Evolutionary conservation across 2,329 filamentous ascomycete species (phyloP).

Genomic region (Ophiostoma tasmaniense): DNA sequence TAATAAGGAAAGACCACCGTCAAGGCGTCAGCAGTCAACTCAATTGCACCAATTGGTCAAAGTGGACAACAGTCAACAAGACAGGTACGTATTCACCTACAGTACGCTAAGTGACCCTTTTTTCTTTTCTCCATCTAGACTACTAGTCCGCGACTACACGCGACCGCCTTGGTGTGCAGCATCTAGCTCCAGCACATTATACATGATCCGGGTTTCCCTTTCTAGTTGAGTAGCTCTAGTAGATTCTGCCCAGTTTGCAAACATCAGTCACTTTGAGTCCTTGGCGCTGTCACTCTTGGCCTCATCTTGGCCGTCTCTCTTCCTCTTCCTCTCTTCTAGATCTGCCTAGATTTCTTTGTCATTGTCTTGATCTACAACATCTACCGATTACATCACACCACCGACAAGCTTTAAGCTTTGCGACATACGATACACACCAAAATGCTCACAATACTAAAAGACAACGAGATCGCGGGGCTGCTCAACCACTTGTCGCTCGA

Average conservation of each 20-base stretch:
- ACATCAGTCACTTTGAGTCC: not conserved
- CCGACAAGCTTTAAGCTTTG: not conserved
- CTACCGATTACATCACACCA: not conserved
- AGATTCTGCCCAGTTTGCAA: not conserved
- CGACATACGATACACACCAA: not conserved
- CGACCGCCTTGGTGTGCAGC: not conserved
- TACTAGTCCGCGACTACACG: not conserved
- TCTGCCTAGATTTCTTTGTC: not conserved
- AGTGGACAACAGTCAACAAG: no score
- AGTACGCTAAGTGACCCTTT: not conserved
- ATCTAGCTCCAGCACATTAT: not conserved
- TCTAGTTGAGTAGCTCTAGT: not conserved
- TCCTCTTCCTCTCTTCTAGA: not conserved
- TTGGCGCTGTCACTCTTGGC: not conserved
- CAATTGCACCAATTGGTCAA: no score
- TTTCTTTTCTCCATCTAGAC: not conserved
- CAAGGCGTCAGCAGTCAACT: not conserved
- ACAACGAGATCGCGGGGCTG: conserved; percentile 46
- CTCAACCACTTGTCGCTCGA: conserved; percentile 44
- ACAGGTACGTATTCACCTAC: not conserved
- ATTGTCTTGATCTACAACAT: not conserved
- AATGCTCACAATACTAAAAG: conserved; percentile 49
- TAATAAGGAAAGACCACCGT: not conserved
- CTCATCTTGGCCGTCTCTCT: not conserved
- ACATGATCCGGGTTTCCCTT: not conserved